Conservation (phyloP, 2,329 filamentous ascomycete species). For the Claviceps monticola region DNA sequence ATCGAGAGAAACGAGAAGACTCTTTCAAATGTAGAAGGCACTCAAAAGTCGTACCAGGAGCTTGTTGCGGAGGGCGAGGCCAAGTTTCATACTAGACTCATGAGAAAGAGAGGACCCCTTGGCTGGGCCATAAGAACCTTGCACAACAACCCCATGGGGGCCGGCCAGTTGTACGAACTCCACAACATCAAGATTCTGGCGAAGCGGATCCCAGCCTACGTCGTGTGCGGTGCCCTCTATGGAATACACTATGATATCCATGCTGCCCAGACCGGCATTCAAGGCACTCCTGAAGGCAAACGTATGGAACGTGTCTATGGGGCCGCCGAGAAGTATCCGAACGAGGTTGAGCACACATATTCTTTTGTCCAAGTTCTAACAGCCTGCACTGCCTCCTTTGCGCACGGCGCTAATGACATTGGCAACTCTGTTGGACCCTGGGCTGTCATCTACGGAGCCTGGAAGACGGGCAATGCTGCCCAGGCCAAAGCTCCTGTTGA, state of each 20-base stretch:
- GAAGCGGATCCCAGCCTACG: conserved; percentile 55
- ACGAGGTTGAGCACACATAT: conserved; percentile 57
- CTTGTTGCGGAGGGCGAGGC: conserved; percentile 42
- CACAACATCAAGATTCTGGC: conserved; percentile 51
- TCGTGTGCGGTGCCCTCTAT: conserved; percentile 51
- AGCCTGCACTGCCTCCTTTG: conserved; percentile 59
- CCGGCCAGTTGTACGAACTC: conserved; percentile 60
- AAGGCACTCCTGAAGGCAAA: conserved; percentile 10
- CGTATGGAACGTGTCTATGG: conserved; percentile 42
- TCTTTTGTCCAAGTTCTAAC: conserved; percentile 54
- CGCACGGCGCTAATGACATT: conserved; percentile 66
- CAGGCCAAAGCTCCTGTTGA: conserved; percentile 52
- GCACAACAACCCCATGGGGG: conserved; percentile 57
- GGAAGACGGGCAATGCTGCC: conserved; percentile 47
- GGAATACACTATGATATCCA: conserved; percentile 75
- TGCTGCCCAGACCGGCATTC: conserved; percentile 13
- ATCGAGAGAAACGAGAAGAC: conserved; percentile 7
- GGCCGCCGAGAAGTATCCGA: conserved; percentile 49
- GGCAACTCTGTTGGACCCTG: conserved; percentile 57
- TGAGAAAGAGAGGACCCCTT: conserved; percentile 49
- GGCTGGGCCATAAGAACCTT: conserved; percentile 73
- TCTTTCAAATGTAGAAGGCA: conserved; percentile 28
- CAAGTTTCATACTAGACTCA: conserved; percentile 49
- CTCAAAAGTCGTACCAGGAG: conserved; percentile 44
- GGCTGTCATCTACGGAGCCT: conserved; percentile 55